Evolutionary conservation across 345 rosid species (phyloP).

Genomic region (Noccaea caerulescens): DNA sequence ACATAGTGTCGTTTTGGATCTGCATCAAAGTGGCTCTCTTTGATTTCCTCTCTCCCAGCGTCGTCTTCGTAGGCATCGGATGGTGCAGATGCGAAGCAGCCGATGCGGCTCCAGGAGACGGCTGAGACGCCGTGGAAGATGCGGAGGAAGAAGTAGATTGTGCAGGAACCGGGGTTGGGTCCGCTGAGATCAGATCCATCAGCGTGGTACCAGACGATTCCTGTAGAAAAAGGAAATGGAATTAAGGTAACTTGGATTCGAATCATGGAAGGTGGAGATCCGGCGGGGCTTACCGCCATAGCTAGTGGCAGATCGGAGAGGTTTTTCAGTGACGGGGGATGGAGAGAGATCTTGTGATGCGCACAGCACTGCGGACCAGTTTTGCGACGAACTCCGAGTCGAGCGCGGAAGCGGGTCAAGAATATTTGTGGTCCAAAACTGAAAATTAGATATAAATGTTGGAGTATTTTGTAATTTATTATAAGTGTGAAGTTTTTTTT

Average conservation of each 20-base stretch:
- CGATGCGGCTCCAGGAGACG: slow-evolving; percentile 40
- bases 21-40: slow-evolving; percentile 81
- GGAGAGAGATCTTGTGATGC: slow-evolving; percentile 23
- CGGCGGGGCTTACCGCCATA: slow-evolving; percentile 45
- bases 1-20: slow-evolving; percentile 90
- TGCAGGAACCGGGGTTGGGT: slow-evolving; percentile 60
- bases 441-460: not conserved
- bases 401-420: slow-evolving; percentile 11
- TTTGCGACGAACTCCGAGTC: slow-evolving; percentile 1
- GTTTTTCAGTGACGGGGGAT: slow-evolving; percentile 26
- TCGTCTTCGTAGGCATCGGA: slow-evolving; percentile 56
- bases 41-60: slow-evolving; percentile 78
- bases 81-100: slow-evolving; percentile 36
- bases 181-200: slow-evolving; percentile 98
- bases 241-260: slow-evolving; percentile 16
- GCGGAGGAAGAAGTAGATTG: slow-evolving; percentile 51
- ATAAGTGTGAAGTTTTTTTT: not conserved
- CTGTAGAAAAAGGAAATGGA: slow-evolving; percentile 40
- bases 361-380: no score
- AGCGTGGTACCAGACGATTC: slow-evolving; percentile 89
- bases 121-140: slow-evolving; percentile 40
- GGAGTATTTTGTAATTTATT: slow-evolving; percentile 8
- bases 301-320: slow-evolving; percentile 40
- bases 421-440: no score
- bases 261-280: slow-evolving; percentile 31